Conservation (phyloP, 176 grass and related monocot species). For the Carex kokanica region DNA sequence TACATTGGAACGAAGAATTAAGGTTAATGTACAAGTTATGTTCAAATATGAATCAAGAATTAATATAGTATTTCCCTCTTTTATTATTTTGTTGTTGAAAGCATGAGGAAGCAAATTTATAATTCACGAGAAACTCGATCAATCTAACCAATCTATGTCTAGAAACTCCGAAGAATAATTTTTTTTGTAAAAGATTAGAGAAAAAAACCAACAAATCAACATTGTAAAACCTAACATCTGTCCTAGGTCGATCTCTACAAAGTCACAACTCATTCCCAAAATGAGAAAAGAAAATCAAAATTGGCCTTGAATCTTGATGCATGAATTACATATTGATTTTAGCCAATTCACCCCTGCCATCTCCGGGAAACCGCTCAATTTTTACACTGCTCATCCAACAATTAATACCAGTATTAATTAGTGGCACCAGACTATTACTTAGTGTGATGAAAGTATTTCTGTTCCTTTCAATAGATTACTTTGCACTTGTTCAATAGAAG, state of each 20-base stretch:
- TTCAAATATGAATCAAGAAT: background rate
- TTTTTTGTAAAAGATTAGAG: background rate
- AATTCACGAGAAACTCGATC: background rate
- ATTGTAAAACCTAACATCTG: background rate
- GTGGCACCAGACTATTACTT: background rate
- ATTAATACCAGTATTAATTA: background rate
- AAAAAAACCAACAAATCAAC: background rate
- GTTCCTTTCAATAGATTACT: background rate
- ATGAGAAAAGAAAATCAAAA: background rate
- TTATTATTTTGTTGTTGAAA: background rate
- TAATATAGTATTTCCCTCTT: background rate
- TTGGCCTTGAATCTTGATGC: background rate
- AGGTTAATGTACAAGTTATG: background rate
- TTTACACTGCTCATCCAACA: background rate
- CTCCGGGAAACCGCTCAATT: background rate
- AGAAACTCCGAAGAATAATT: background rate
- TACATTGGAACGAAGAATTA: background rate
- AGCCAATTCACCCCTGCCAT: background rate
- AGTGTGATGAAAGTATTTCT: background rate
- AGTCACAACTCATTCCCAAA: background rate
- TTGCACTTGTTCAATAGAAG: background rate
- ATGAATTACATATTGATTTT: background rate
- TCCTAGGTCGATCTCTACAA: constrained; percentile 10
- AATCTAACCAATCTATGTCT: background rate
- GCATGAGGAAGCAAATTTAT: background rate